A percentile compares a stretch with the other conserved stretches of the same genome.
phyloP scores from a whole-genome alignment of 2,329 filamentous ascomycete species.

The Neofusicoccum parvum region DNA sequence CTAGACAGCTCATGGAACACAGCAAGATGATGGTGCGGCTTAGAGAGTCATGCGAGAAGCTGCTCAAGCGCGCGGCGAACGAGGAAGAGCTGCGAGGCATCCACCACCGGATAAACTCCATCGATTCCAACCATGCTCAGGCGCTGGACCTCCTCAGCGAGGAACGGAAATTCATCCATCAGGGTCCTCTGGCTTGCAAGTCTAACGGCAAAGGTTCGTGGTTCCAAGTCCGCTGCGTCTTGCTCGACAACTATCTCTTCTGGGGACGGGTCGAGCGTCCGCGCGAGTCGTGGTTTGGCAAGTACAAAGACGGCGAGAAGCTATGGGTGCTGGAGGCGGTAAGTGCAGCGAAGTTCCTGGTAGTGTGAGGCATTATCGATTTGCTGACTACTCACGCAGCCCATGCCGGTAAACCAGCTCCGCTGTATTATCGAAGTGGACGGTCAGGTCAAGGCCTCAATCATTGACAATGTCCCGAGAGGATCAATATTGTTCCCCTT shows the following conservation, averaged over 20 bases:
- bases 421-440: slow-evolving; percentile 24
- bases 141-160: slow-evolving; percentile 27
- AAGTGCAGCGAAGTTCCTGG: slow-evolving; percentile 3
- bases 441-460: slow-evolving; percentile 28
- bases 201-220: slow-evolving; percentile 34
- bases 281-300: slow-evolving; percentile 22
- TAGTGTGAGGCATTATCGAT: neutral
- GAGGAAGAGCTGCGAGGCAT: neutral
- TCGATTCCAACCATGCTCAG: neutral
- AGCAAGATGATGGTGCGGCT: neutral
- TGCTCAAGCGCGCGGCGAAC: neutral
- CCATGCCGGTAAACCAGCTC: slow-evolving; percentile 27
- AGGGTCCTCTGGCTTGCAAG: slow-evolving; percentile 33
- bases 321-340: slow-evolving; percentile 28
- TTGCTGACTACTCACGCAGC: slow-evolving; percentile 23
- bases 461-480: slow-evolving; percentile 33
- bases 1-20: neutral
- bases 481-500: slow-evolving; percentile 30
- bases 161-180: slow-evolving; percentile 27
- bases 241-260: slow-evolving; percentile 35
- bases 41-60: neutral
- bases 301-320: slow-evolving; percentile 17
- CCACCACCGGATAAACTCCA: neutral
- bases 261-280: slow-evolving; percentile 34
- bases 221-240: slow-evolving; percentile 32